Conservation (phyloP, 768 basidiomycete genomes). For the Phanerochaete carnosa region DNA sequence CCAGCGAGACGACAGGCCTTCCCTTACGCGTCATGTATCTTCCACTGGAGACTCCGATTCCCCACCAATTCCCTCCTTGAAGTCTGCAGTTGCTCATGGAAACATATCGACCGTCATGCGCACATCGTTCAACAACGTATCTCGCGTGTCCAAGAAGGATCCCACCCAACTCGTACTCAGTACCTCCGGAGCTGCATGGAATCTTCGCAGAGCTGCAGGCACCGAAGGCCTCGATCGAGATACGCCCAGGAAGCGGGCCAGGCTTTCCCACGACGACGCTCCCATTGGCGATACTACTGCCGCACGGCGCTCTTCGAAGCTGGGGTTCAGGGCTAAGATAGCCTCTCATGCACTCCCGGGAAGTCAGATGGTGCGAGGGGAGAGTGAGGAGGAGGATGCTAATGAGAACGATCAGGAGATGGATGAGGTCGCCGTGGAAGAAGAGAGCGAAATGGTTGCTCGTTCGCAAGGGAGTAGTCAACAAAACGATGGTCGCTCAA, state of each 20-base stretch:
- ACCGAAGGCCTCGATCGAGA: neutral
- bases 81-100: neutral
- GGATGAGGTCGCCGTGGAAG: slow-evolving; percentile 9
- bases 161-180: slow-evolving; percentile 42
- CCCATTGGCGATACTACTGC: neutral
- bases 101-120: neutral
- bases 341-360: slow-evolving; percentile 1
- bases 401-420: slow-evolving; percentile 18
- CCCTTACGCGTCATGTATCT: neutral
- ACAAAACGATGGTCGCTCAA: neutral
- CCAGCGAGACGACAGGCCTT: neutral
- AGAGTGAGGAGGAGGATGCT: slow-evolving; percentile 4
- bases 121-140: slow-evolving; percentile 9
- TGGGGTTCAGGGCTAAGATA: slow-evolving; percentile 3
- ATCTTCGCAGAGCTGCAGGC: slow-evolving; percentile 23
- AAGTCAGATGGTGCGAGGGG: slow-evolving; percentile 8
- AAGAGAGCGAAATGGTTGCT: neutral
- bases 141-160: slow-evolving; percentile 18
- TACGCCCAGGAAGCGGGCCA: slow-evolving; percentile 37
- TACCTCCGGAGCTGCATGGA: slow-evolving; percentile 53
- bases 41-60: neutral
- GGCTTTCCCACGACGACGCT: neutral
- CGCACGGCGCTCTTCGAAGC: neutral
- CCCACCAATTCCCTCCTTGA: slow-evolving; percentile 1
- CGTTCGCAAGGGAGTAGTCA: neutral